Evolutionary conservation across 1,284 basidiomycete species (phyloP), one percentile per base, ranked within the genome.

Genomic region (Sphaerobolus stellatus): DNA sequence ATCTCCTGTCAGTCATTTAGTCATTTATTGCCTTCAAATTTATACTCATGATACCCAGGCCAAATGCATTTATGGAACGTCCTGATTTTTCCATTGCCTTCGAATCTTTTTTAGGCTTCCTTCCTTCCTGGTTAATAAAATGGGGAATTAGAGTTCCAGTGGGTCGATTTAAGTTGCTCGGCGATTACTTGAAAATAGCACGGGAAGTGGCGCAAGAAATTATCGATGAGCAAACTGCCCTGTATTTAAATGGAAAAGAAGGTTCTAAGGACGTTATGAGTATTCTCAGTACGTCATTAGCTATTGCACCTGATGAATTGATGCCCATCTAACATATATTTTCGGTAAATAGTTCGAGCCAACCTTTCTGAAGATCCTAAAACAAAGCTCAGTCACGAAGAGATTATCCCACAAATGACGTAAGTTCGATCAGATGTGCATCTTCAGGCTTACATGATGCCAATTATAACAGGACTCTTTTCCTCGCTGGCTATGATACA

Each of bases 401-500:
- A 44, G 20, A 22, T 44, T 11, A 11, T 44, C 13, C 22, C 41
- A 22, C 41, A 44, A 44, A 13, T 44, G 13, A 44, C 41, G 41
- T 44, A n/a, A 8, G 13, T 44, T n/a, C n/a, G n/a, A n/a, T n/a
- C n/a, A n/a, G 41, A 14, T 11, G 11, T 34, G 18, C n/a, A 11
- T 34, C 33, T 18, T 34, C n/a, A n/a, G n/a, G n/a, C n/a, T n/a
- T n/a, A n/a, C n/a, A n/a, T n/a, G n/a, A n/a, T n/a, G n/a, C n/a
- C n/a, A 11, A 11, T 11, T 34, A 11, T 18, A 11, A 11, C 41
- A 44, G 41, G 20, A 66, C 64, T 7, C 56, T 71, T 50, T 60
- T 69, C 27, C 60, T 72, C 48, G 70, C 68, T 9, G 72, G 72
- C 4, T 68, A 71, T 57, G 72, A 74, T 49, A 74, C 75, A 14